Evolutionary conservation across 371 early-diverging fungal species (phyloP), one percentile per base, ranked within the genome.

Genomic region (Mortierella sp.): DNA sequence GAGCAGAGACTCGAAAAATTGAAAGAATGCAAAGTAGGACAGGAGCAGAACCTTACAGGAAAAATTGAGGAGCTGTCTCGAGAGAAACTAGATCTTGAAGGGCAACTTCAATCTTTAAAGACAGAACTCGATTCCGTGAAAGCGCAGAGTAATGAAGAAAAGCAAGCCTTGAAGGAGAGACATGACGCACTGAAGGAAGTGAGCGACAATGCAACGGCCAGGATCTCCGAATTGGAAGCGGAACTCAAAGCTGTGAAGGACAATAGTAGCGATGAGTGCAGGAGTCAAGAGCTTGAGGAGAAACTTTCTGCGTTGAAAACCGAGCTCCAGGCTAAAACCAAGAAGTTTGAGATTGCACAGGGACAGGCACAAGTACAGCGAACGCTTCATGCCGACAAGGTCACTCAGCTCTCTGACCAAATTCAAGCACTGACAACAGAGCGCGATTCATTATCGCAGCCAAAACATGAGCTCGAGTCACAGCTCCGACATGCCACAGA

Each of bases 1-100:
- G 85, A 85, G 54, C 83, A 75, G 47, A 84, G 87, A 47, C 43
- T 88, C 61, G 83, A 68, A 22, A 53, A 42, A 37, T 17, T 69
- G 40, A 68, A 54, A 10, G 81, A 80, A 49, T 75, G 71, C 51
- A 66, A 75, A 8, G 70, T 69, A 47, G 83, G 75, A 4, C 68
- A 88, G 76, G 78, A 70, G 68, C 59, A 73, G 29, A 68, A 64
- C n/a, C 58, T 82, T 29, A 62, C 74, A 9, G 76, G 68, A n/a
- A 62, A 66, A 61, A 66, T 83, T 34, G 70, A 80, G 61, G 68
- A 66, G 37, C 42, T 75, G 23, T 62, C 31, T 0, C 19, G 40
- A 8, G 82, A 83, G 40, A 66, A 71, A 49, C 63, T 57, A n/a
- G 19, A 28, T 3, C 28, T 75, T 15, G 64, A 76, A 32, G 51